phyloP scores from a whole-genome alignment of 2,329 filamentous ascomycete species.

The Pseudogymnoascus sp. region DNA sequence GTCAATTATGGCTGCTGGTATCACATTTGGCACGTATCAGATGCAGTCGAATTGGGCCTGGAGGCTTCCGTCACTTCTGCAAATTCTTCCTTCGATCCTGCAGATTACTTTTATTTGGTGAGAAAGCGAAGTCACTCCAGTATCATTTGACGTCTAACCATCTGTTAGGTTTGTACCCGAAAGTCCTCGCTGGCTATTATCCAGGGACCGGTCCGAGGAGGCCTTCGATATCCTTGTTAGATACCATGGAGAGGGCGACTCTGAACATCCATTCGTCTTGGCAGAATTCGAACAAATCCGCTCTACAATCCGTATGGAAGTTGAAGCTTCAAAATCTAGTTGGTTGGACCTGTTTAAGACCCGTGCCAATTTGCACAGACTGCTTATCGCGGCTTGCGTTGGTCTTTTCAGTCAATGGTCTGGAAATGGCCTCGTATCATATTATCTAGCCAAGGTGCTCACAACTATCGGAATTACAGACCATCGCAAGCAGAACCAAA shows the following conservation, averaged over 20 bases:
- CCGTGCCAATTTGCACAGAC: constrained; percentile 42
- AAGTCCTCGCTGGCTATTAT: constrained; percentile 20
- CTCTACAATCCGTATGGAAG: constrained; percentile 21
- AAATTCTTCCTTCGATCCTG: constrained; percentile 22
- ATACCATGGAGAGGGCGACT: constrained; percentile 37
- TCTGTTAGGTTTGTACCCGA: constrained; percentile 13
- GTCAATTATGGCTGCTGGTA: constrained; percentile 30
- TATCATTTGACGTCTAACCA: neutral
- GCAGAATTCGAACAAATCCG: constrained; percentile 36
- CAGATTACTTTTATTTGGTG: constrained; percentile 18
- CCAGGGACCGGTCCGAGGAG: constrained; percentile 26
- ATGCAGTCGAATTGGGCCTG: constrained; percentile 32
- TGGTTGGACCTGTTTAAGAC: constrained; percentile 34
- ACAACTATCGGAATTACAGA: constrained; percentile 26
- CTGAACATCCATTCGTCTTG: constrained; percentile 31
- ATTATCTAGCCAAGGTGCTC: constrained; percentile 22
- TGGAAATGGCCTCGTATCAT: too few relatives aligned
- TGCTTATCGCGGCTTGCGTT: constrained; percentile 40
- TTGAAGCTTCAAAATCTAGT: constrained; percentile 21
- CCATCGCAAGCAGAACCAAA: constrained; percentile 21
- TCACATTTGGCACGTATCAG: constrained; percentile 28
- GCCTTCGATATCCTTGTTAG: constrained; percentile 22
- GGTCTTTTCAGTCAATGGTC: constrained; percentile 37
- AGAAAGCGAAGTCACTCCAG: neutral
- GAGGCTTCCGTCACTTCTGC: constrained; percentile 27